A percentile compares a stretch with the other conserved stretches of the same genome.
Conservation (phyloP, 1,139 yeast genomes). For the Yamadazyma oceani region DNA sequence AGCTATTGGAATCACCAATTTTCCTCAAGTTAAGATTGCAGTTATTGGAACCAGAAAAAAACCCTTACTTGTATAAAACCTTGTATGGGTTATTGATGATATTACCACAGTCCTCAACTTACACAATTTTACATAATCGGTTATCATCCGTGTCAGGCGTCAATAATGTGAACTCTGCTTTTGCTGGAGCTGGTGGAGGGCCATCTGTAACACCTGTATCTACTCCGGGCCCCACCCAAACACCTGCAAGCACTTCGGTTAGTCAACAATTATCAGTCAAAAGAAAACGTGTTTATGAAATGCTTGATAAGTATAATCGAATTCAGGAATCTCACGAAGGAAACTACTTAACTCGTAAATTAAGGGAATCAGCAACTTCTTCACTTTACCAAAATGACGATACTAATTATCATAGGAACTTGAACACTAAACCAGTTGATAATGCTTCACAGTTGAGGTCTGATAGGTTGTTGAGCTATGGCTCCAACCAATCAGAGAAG, state of each 20-base stretch:
- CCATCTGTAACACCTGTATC: constrained; percentile 23
- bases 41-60: constrained; percentile 78
- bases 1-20: constrained; percentile 77
- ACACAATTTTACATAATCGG: constrained; percentile 74
- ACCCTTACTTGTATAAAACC: constrained; percentile 83
- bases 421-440: constrained; percentile 8
- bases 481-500: constrained; percentile 12
- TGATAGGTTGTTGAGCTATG: constrained; percentile 17
- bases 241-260: constrained; percentile 16
- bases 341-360: constrained; percentile 12
- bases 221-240: constrained; percentile 20
- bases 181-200: constrained; percentile 9
- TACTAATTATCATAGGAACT: constrained; percentile 5
- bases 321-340: constrained; percentile 59
- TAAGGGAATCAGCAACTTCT: constrained; percentile 17
- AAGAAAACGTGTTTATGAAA: constrained; percentile 46
- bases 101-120: constrained; percentile 94
- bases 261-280: constrained; percentile 39
- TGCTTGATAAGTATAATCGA: constrained; percentile 60
- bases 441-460: constrained; percentile 11
- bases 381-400: constrained; percentile 15
- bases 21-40: constrained; percentile 86
- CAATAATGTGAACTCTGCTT: constrained; percentile 16
- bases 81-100: constrained; percentile 92
- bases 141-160: constrained; percentile 49